Evolutionary conservation across 768 basidiomycete species (phyloP).

Genomic region (Cystoderma amianthinum): DNA sequence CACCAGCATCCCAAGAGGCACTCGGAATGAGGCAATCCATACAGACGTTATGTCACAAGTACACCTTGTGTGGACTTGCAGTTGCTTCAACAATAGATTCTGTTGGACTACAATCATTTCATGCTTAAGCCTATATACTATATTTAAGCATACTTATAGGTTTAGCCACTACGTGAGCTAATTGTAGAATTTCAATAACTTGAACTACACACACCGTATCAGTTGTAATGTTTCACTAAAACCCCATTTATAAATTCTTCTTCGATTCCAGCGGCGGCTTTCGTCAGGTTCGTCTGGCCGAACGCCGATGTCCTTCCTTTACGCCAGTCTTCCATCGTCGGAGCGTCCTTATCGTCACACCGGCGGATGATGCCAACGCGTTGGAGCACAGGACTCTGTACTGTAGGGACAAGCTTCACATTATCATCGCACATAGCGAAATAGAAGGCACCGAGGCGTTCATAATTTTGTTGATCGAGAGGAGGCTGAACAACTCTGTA

Average conservation of each 20-base stretch:
- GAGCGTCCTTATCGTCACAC: conserved; percentile 3
- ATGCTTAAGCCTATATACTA: background rate
- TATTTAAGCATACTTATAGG: no score
- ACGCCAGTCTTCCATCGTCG: conserved; percentile 1
- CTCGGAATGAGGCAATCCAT: no score
- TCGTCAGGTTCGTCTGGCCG: conserved; percentile 1
- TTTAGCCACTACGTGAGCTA: no score
- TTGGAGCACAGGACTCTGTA: conserved; percentile 35
- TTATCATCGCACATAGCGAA: conserved; percentile 39
- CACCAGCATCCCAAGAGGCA: no score
- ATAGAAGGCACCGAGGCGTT: conserved; percentile 39
- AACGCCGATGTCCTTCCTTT: conserved; percentile 2
- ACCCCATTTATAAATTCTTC: conserved; percentile 40
- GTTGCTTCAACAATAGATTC: background rate
- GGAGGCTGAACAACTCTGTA: conserved; percentile 39
- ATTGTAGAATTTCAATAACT: no score
- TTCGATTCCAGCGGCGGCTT: conserved; percentile 26
- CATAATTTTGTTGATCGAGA: conserved; percentile 27
- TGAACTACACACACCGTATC: conserved; percentile 6
- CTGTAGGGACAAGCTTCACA: conserved; percentile 14
- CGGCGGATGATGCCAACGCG: conserved; percentile 18
- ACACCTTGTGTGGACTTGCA: conserved; percentile 34
- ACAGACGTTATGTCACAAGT: no score
- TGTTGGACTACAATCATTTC: background rate
- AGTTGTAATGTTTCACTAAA: conserved; percentile 42